A percentile compares a stretch with the other conserved stretches of the same genome.
Conservation (phyloP, 2,329 filamentous ascomycete genomes). For the Colletotrichum plurivorum region DNA sequence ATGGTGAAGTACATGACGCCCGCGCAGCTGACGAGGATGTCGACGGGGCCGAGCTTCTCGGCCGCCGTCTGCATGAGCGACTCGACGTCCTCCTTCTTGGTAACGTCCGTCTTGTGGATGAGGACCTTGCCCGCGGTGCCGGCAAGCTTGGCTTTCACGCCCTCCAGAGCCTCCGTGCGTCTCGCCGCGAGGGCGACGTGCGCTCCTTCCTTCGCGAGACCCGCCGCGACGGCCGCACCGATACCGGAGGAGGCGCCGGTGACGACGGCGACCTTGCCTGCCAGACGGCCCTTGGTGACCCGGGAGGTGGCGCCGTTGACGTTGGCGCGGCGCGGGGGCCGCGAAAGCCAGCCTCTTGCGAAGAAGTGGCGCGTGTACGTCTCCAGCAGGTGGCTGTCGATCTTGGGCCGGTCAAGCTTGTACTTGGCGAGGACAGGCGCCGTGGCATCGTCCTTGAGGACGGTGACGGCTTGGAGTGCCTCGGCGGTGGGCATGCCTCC, state of each 20-base stretch:
- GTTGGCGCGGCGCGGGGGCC: conserved; percentile 67
- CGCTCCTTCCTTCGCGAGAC: conserved; percentile 79
- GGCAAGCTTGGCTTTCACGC: conserved; percentile 73
- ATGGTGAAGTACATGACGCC: conserved; percentile 93
- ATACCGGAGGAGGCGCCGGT: conserved; percentile 86
- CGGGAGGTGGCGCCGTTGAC: conserved; percentile 40
- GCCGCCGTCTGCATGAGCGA: conserved; percentile 72
- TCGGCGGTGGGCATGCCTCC: conserved; percentile 85
- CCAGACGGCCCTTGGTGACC: conserved; percentile 68
- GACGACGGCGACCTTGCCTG: conserved; percentile 80
- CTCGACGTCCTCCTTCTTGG: conserved; percentile 75
- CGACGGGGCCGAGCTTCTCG: conserved; percentile 77
- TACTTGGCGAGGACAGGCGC: conserved; percentile 68
- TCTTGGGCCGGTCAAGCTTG: conserved; percentile 74
- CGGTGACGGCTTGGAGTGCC: conserved; percentile 78
- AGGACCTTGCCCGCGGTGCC: conserved; percentile 73
- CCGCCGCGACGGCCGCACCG: conserved; percentile 79
- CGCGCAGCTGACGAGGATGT: conserved; percentile 85
- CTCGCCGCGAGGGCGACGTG: conserved; percentile 81
- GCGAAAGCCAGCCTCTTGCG: conserved; percentile 81
- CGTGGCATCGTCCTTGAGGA: conserved; percentile 80
- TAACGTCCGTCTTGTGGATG: conserved; percentile 80
- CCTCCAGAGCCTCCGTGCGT: conserved; percentile 77
- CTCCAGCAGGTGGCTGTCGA: conserved; percentile 78
- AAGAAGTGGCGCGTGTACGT: conserved; percentile 87